phyloP scores from a whole-genome alignment of 1,284 basidiomycete species.

The Austroboletus niveus region DNA sequence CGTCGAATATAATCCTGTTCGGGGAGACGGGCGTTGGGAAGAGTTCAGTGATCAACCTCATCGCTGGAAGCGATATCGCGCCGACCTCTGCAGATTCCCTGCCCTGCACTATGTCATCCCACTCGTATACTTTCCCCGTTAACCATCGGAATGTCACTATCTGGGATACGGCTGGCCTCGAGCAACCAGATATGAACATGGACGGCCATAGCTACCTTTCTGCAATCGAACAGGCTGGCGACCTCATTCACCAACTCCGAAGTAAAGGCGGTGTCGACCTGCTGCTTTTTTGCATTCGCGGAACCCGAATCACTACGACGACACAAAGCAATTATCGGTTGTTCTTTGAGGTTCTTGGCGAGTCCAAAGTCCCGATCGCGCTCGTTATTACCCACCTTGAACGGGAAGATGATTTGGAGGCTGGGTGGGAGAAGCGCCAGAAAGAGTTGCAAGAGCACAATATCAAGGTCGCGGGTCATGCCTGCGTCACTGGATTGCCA shows the following conservation, averaged over 20 bases:
- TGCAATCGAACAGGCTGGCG: slow-evolving; percentile 35
- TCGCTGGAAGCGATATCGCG: not conserved
- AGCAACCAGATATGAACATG: slow-evolving; percentile 32
- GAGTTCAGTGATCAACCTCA: too few species aligned
- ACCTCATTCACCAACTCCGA: slow-evolving; percentile 28
- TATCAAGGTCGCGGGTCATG: slow-evolving; percentile 1
- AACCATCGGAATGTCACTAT: slow-evolving; percentile 3
- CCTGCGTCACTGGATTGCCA: slow-evolving; percentile 25
- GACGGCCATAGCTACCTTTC: slow-evolving; percentile 21
- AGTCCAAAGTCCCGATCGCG: not conserved
- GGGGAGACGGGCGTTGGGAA: too few species aligned
- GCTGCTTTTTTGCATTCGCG: not conserved
- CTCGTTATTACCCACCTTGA: not conserved
- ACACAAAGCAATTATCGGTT: not conserved
- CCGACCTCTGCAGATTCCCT: not conserved
- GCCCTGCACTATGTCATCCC: not conserved
- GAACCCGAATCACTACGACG: not conserved
- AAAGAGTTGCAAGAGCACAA: not conserved
- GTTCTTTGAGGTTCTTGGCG: not conserved
- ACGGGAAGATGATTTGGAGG: not conserved
- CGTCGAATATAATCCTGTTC: slow-evolving; percentile 15
- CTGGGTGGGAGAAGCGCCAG: slow-evolving; percentile 21
- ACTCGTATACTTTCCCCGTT: not conserved
- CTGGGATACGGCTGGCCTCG: slow-evolving; percentile 31
- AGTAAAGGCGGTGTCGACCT: not conserved